phyloP scores from a whole-genome alignment of 768 basidiomycete species.

The Coprinellus micaceus region DNA sequence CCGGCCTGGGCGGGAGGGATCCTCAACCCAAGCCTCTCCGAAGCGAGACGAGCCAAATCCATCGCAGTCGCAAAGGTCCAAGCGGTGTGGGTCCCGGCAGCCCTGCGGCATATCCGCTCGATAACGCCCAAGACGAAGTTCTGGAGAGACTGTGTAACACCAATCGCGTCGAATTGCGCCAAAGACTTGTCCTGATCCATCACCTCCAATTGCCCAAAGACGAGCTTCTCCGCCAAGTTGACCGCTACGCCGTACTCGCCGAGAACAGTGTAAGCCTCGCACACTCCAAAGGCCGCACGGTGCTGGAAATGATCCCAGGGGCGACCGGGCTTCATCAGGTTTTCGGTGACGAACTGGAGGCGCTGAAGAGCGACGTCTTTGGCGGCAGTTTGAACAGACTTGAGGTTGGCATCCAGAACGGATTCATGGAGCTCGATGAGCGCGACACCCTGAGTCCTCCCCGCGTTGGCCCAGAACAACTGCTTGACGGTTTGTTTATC shows the following conservation, averaged over 20 bases:
- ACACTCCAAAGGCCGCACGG: background rate
- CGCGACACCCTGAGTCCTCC: background rate
- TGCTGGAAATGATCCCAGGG: background rate
- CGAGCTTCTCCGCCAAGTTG: background rate
- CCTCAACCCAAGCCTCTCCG: slow-evolving; percentile 26
- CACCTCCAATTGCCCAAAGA: background rate
- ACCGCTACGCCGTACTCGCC: too few relatives aligned
- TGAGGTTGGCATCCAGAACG: background rate
- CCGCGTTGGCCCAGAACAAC: too few relatives aligned
- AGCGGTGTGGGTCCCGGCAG: background rate
- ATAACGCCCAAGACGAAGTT: background rate
- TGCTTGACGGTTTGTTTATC: too few relatives aligned
- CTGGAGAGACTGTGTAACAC: background rate
- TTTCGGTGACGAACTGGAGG: background rate
- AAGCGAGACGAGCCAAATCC: slow-evolving; percentile 32
- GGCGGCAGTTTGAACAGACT: background rate
- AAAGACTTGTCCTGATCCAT: slow-evolving; percentile 16
- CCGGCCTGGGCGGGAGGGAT: slow-evolving; percentile 32
- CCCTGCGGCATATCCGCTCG: background rate
- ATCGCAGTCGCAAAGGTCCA: slow-evolving; percentile 20
- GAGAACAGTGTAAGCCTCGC: too few relatives aligned
- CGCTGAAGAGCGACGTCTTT: background rate
- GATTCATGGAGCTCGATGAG: background rate
- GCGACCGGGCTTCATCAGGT: background rate
- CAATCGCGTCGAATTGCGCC: background rate